Percentiles rank a stretch among this genome's conserved stretches.
phyloP scores from a whole-genome alignment of 148 eudicot genomes.

The Euryodendron excelsum region DNA sequence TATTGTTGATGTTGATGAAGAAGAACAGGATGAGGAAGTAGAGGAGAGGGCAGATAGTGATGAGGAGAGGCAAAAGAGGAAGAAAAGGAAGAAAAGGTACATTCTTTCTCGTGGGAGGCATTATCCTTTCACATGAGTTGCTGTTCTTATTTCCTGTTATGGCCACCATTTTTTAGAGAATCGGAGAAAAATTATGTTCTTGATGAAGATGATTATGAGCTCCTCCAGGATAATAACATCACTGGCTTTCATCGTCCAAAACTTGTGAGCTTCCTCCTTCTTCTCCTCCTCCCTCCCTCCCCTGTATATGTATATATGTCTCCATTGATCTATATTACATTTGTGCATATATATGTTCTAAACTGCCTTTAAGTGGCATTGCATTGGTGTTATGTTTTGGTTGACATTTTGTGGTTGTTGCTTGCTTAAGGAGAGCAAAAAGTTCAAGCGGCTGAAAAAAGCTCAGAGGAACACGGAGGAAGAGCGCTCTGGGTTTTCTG shows the following conservation, averaged over 20 bases:
- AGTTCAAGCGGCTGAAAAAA: constrained; percentile 86
- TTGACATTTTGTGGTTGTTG: constrained; percentile 5
- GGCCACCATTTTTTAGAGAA: constrained; percentile 42
- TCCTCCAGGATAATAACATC: constrained; percentile 72
- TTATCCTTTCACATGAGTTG: background rate
- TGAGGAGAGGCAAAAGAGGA: constrained; percentile 75
- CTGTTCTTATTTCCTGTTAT: background rate
- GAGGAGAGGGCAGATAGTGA: constrained; percentile 52
- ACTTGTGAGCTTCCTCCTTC: constrained; percentile 25
- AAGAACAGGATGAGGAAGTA: constrained; percentile 57
- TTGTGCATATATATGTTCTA: background rate
- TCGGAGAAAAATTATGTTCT: constrained; percentile 60
- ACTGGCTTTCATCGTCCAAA: constrained; percentile 58
- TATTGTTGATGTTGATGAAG: constrained; percentile 84
- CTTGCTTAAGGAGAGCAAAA: constrained; percentile 56
- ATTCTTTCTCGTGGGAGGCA: background rate
- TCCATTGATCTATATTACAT: background rate
- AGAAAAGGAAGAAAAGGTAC: constrained; percentile 80
- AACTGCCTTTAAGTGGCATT: background rate
- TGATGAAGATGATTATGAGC: constrained; percentile 89
- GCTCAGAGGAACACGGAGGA: constrained; percentile 61
- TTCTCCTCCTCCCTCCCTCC: background rate
- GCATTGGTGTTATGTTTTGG: background rate
- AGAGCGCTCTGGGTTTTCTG: constrained; percentile 62
- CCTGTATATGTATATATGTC: background rate